These are phyloP conservation scores for Schizosaccharomyces lindneri DNA, from an alignment of 805 yeast genomes.

Conservation along the genomic window DNA sequence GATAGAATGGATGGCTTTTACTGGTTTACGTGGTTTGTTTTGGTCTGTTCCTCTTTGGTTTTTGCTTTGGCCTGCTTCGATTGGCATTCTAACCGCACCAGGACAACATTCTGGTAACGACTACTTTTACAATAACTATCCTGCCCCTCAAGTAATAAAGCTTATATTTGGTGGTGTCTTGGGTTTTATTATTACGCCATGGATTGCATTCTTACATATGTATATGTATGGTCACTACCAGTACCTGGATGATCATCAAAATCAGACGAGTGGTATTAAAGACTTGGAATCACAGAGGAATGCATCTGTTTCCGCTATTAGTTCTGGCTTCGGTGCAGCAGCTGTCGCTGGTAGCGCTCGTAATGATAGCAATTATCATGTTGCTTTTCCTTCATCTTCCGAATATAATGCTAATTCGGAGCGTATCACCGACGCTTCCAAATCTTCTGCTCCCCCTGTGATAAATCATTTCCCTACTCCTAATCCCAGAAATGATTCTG, in stretches of 20 bases:
- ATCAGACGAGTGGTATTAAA: not conserved
- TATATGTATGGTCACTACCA: not conserved
- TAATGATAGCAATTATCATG: no score
- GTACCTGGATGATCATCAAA: not conserved
- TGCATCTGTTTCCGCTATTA: not conserved
- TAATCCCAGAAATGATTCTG: no score
- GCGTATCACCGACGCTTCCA: no score
- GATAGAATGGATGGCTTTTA: not conserved
- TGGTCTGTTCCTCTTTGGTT: not conserved
- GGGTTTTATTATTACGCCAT: not conserved
- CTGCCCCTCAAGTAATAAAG: not conserved
- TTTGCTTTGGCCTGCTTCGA: not conserved
- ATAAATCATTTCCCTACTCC: no score
- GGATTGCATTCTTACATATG: constrained; percentile 1
- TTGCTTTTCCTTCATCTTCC: no score
- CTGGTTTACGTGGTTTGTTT: not conserved
- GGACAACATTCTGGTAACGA: not conserved
- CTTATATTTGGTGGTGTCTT: not conserved
- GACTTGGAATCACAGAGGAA: not conserved
- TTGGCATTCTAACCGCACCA: not conserved
- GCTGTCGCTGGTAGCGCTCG: no score
- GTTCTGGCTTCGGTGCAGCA: not conserved
- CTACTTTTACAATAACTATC: constrained; percentile 1
- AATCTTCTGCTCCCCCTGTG: no score
- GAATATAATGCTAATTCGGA: no score